Evolutionary conservation across 2,329 filamentous ascomycete genomes (phyloP).

Genomic region (Colletotrichum sojae): DNA sequence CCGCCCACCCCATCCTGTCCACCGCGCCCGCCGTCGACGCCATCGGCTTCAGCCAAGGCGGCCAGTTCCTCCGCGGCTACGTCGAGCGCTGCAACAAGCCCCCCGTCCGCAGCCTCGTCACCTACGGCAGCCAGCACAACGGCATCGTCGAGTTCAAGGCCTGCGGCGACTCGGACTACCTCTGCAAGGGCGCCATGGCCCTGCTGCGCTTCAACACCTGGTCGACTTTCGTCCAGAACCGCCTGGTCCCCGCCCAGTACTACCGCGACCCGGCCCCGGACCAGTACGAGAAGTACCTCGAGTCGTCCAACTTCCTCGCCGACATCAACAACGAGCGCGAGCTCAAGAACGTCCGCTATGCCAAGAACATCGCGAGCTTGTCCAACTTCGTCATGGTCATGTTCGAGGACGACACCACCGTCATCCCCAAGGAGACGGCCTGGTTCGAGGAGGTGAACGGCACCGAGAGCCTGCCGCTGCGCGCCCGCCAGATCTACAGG

Average conservation of each 20-base stretch:
- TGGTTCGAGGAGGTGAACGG: slow-evolving; percentile 93
- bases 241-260: slow-evolving; percentile 94
- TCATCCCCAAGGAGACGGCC: slow-evolving; percentile 89
- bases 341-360: slow-evolving; percentile 82
- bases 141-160: slow-evolving; percentile 87
- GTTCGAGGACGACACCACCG: slow-evolving; percentile 88
- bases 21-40: slow-evolving; percentile 89
- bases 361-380: slow-evolving; percentile 76
- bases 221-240: slow-evolving; percentile 81
- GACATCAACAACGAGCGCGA: slow-evolving; percentile 95
- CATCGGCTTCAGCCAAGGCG: slow-evolving; percentile 94
- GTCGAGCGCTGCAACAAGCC: slow-evolving; percentile 88
- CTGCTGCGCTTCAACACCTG: slow-evolving; percentile 86
- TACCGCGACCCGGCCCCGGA: slow-evolving; percentile 78
- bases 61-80: slow-evolving; percentile 94
- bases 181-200: slow-evolving; percentile 85
- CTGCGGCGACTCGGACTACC: slow-evolving; percentile 80
- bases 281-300: slow-evolving; percentile 81
- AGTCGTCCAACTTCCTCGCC: slow-evolving; percentile 88
- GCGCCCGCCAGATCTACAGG: slow-evolving; percentile 80
- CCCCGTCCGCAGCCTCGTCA: slow-evolving; percentile 83
- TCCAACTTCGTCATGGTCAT: slow-evolving; percentile 90
- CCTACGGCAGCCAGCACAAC: slow-evolving; percentile 92
- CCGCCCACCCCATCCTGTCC: slow-evolving; percentile 82
- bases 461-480: slow-evolving; percentile 76